Evolutionary conservation across 2,329 filamentous ascomycete species (phyloP).

Genomic region (Rachicladosporium sp.): DNA sequence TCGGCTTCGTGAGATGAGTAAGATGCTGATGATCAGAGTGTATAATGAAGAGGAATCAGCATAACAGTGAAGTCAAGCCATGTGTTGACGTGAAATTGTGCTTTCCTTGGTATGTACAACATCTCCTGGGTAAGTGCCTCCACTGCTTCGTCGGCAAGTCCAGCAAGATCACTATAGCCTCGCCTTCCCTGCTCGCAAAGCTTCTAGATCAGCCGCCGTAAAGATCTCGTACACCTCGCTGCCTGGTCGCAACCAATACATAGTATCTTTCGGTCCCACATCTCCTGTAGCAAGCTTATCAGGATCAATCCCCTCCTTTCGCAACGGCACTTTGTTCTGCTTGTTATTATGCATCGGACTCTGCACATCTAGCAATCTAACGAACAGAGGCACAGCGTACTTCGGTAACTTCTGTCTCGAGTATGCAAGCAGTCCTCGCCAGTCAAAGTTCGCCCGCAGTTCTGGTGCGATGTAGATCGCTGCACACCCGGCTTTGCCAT

Average conservation of each 20-base stretch:
- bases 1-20: background rate
- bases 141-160: background rate
- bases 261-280: constrained; percentile 31
- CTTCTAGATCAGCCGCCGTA: constrained; percentile 33
- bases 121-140: background rate
- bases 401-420: constrained; percentile 49
- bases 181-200: constrained; percentile 4
- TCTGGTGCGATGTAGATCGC: constrained; percentile 45
- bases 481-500: constrained; percentile 43
- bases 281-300: constrained; percentile 51
- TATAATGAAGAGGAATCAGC: background rate
- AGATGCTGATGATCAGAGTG: background rate
- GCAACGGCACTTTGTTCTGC: constrained; percentile 76
- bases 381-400: constrained; percentile 65
- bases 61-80: too few relatives aligned
- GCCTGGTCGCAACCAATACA: constrained; percentile 38
- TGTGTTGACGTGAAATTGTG: too few relatives aligned
- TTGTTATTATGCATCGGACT: constrained; percentile 65
- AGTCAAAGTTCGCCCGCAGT: constrained; percentile 42
- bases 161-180: constrained; percentile 2
- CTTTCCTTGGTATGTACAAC: background rate
- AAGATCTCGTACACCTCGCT: constrained; percentile 47
- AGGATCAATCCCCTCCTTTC: constrained; percentile 81
- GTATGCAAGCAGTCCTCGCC: constrained; percentile 46
- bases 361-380: constrained; percentile 45